Evolutionary conservation across 2,329 filamentous ascomycete species (phyloP).

Genomic region (Cadophora gregata): DNA sequence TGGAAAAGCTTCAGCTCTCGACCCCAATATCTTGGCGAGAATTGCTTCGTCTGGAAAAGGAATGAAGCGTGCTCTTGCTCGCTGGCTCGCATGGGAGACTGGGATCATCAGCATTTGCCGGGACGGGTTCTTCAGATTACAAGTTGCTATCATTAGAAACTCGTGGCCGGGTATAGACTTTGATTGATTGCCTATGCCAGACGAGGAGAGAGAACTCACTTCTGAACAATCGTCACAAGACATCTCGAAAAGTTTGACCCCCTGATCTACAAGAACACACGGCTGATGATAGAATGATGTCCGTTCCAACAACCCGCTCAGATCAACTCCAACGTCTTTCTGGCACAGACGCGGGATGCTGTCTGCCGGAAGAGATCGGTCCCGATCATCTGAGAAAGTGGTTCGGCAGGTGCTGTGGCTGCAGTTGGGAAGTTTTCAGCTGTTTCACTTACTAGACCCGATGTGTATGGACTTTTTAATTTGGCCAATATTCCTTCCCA

Average conservation of each 20-base stretch:
- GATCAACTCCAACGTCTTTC: background rate
- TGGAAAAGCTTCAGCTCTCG: background rate
- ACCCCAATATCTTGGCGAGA: slow-evolving; percentile 14
- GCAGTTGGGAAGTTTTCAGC: background rate
- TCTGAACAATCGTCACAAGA: slow-evolving; percentile 5
- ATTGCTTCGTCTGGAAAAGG: slow-evolving; percentile 4
- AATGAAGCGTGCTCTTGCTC: background rate
- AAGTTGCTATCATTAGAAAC: slow-evolving; percentile 17
- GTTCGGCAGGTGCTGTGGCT: slow-evolving; percentile 6
- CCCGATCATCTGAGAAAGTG: background rate
- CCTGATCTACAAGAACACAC: slow-evolving; percentile 8
- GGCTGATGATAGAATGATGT: background rate
- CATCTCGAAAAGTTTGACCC: slow-evolving; percentile 4
- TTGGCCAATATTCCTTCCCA: slow-evolving; percentile 7
- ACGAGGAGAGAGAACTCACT: slow-evolving; percentile 6
- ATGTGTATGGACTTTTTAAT: background rate
- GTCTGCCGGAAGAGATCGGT: slow-evolving; percentile 11
- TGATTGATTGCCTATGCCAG: background rate
- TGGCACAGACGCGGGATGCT: slow-evolving; percentile 4
- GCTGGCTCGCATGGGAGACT: background rate
- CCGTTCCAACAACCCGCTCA: background rate
- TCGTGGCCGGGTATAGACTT: slow-evolving; percentile 7
- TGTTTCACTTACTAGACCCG: background rate
- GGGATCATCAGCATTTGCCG: slow-evolving; percentile 7
- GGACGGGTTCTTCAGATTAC: slow-evolving; percentile 10